phyloP scores from a whole-genome alignment of 768 basidiomycete genomes.

The Tremella mesenterica region DNA sequence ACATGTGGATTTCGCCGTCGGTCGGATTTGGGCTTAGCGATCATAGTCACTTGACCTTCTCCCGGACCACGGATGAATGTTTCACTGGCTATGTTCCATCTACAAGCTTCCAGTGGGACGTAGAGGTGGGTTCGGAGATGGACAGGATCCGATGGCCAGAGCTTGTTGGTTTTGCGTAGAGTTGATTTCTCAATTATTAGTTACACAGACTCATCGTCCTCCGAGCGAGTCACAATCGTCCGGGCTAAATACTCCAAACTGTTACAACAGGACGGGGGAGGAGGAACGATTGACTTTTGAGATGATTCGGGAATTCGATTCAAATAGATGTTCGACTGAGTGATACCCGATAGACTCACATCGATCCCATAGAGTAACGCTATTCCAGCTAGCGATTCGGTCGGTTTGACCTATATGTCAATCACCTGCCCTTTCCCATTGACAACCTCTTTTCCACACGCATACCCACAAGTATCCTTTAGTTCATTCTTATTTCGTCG shows the following conservation, averaged over 20 bases:
- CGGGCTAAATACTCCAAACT: too few relatives aligned
- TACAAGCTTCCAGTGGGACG: slow-evolving; percentile 55
- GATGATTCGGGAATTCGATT: too few relatives aligned
- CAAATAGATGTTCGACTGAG: too few relatives aligned
- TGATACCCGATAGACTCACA: slow-evolving; percentile 47
- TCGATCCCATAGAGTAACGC: slow-evolving; percentile 82
- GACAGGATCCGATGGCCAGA: slow-evolving; percentile 89
- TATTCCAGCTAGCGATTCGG: slow-evolving; percentile 77
- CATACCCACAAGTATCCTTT: too few relatives aligned
- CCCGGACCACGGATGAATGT: slow-evolving; percentile 34
- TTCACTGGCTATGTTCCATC: slow-evolving; percentile 39
- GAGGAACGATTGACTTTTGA: too few relatives aligned
- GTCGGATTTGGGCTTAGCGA: slow-evolving; percentile 14
- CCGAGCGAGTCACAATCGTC: too few relatives aligned
- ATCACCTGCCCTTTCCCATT: neutral
- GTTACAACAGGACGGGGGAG: neutral
- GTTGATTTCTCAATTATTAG: slow-evolving; percentile 50
- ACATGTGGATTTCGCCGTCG: too few relatives aligned
- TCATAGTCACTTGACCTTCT: slow-evolving; percentile 35
- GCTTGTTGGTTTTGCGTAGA: slow-evolving; percentile 76
- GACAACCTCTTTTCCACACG: too few relatives aligned
- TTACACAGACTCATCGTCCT: neutral
- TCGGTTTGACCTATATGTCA: slow-evolving; percentile 53
- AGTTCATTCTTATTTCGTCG: too few relatives aligned
- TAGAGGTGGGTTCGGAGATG: slow-evolving; percentile 74